Conservation (phyloP, 352 stramenopile genomes). For the Pythium aquatile region DNA sequence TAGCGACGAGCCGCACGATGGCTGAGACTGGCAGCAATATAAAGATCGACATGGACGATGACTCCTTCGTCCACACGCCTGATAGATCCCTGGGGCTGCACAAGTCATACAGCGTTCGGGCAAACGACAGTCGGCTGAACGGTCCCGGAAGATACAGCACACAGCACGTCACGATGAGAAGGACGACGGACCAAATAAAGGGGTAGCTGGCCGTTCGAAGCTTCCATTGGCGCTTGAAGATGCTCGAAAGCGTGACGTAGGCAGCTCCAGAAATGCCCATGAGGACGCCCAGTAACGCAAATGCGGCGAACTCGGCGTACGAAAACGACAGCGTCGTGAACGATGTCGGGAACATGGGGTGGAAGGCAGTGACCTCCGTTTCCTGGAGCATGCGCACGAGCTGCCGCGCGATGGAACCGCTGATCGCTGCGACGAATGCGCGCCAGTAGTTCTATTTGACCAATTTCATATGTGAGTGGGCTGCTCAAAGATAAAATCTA, state of each 20-base stretch:
- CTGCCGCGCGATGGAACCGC: constrained; percentile 47
- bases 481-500: neutral
- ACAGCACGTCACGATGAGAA: constrained; percentile 39
- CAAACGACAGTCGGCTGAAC: constrained; percentile 36
- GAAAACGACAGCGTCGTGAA: constrained; percentile 45
- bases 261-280: constrained; percentile 47
- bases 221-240: constrained; percentile 46
- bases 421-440: constrained; percentile 60
- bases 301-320: constrained; percentile 48
- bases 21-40: constrained; percentile 34
- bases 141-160: constrained; percentile 42
- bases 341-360: constrained; percentile 48
- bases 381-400: constrained; percentile 41
- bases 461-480: no score
- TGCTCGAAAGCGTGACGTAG: constrained; percentile 43
- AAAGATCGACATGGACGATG: constrained; percentile 32
- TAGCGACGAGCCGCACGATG: constrained; percentile 35
- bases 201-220: constrained; percentile 24
- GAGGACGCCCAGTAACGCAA: constrained; percentile 43
- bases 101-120: constrained; percentile 35
- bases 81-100: constrained; percentile 24
- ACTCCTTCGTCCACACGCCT: constrained; percentile 33
- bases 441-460: constrained; percentile 57
- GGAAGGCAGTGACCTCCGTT: constrained; percentile 37
- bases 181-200: constrained; percentile 21